Evolutionary conservation across 2,329 filamentous ascomycete genomes (phyloP), one percentile per base, ranked within the genome.

Genomic region (Fusarium sp.): DNA sequence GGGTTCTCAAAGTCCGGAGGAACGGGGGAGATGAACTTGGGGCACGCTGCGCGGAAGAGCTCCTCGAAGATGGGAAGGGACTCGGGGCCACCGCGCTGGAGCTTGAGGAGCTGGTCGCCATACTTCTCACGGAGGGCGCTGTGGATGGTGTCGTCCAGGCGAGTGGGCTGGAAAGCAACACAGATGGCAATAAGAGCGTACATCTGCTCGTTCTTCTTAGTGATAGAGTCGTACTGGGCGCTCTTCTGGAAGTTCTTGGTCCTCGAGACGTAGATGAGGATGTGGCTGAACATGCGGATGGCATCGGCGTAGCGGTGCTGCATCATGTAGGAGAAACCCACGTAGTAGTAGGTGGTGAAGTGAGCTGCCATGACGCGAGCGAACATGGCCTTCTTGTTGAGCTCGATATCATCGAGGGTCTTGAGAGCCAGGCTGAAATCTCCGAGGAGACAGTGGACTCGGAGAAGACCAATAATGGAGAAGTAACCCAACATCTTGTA

Each of bases 231-330:
- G 87, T 98, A 98, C 87, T 98, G 93, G 34, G 94, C 93, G 84
- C 95, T 97, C 92, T 98, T 99, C 87, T 99, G 96, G 91, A 98
- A 98, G 89, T 98, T 98, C 93, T 99, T 99, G 82, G 96, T 99
- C 80, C 96, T 90, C 78, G 95, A 98, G 77, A 99, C 95, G 86
- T 98, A 99, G 86, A 99, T 93, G 79, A 99, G 91, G 85, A 99
- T 99, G 90, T 99, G 96, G 89, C 94, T 97, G 91, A 99, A 99
- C 93, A 98, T 98, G 89, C 96, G 95, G 87, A 99, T 98, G 84
- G 96, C 96, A 85, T 99, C 96, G 85, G 95, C 94, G 84, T 99
- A 99, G 83, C 96, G 94, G 87, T 96, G 95, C 94, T 98, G 97
- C 96, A 99, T 99, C 96, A 99, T 98, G 92, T 99, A 99, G 78